Evolutionary conservation across 192 early-diverging fungal genomes (phyloP).

Genomic region (Chytriomyces sp.): DNA sequence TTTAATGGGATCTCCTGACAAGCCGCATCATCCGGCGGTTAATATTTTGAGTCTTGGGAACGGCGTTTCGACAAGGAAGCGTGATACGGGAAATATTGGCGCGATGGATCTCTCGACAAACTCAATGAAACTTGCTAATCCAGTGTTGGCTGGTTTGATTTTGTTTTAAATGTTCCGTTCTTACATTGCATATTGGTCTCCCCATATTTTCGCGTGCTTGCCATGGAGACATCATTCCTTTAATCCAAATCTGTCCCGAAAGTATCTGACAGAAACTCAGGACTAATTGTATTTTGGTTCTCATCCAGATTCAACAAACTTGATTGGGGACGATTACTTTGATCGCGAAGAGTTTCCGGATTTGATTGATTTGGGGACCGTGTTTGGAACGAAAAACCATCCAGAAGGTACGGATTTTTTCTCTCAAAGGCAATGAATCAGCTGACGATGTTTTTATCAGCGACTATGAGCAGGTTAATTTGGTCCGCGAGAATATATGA

Average conservation of each 20-base stretch:
- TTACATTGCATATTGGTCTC: too few relatives aligned
- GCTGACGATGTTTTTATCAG: neutral
- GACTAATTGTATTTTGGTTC: neutral
- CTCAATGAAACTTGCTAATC: neutral
- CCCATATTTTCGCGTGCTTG: too few relatives aligned
- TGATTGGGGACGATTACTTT: conserved; percentile 15
- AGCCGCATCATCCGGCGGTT: conserved; percentile 26
- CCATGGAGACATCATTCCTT: too few relatives aligned
- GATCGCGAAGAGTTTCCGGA: conserved; percentile 33
- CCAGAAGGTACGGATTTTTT: neutral
- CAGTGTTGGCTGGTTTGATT: neutral
- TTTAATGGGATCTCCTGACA: neutral
- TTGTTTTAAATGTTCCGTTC: too few relatives aligned
- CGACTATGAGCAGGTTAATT: conserved; percentile 40
- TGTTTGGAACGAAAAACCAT: conserved; percentile 36
- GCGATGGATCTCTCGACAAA: neutral
- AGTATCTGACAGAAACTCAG: neutral
- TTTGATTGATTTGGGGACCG: conserved; percentile 32
- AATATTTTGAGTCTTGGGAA: conserved; percentile 29
- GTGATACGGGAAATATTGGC: neutral
- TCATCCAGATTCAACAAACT: conserved; percentile 6
- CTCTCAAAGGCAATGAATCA: neutral
- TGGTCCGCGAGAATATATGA: conserved; percentile 43
- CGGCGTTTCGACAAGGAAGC: conserved; percentile 14
- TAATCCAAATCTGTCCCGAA: neutral